These are phyloP conservation scores for Dipodascus albidus DNA, from an alignment of 805 yeast species.

Conservation along the genomic window DNA sequence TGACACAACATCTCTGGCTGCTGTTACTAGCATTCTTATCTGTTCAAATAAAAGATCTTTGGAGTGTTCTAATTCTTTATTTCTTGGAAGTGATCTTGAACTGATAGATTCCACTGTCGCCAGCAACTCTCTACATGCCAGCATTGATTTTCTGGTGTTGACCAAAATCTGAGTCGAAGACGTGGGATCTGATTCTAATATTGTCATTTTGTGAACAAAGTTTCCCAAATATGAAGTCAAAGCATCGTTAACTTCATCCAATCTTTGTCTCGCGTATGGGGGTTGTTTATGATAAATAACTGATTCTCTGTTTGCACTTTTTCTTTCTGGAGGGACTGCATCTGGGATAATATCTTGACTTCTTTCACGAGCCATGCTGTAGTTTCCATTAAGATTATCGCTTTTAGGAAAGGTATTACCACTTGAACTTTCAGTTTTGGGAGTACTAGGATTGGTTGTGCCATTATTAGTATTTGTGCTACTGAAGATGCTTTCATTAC, in stretches of 20 bases:
- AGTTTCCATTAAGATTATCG: neutral
- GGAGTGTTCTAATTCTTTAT: slow-evolving; percentile 21
- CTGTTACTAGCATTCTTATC: slow-evolving; percentile 24
- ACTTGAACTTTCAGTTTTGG: neutral
- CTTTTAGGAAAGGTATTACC: neutral
- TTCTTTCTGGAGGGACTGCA: neutral
- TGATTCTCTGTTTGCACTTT: slow-evolving; percentile 13
- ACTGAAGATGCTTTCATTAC: neutral
- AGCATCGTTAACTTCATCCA: slow-evolving; percentile 27
- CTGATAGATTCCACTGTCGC: slow-evolving; percentile 25
- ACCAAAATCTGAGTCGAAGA: slow-evolving; percentile 23
- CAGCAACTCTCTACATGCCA: slow-evolving; percentile 29
- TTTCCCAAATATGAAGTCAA: slow-evolving; percentile 24
- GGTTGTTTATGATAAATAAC: slow-evolving; percentile 16
- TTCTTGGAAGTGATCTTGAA: slow-evolving; percentile 17
- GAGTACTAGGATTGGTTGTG: neutral
- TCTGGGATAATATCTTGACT: neutral
- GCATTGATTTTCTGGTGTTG: slow-evolving; percentile 28
- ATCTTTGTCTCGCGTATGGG: slow-evolving; percentile 22
- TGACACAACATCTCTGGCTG: slow-evolving; percentile 28
- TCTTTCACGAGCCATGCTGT: neutral
- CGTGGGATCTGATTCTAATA: slow-evolving; percentile 20
- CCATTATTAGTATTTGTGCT: neutral
- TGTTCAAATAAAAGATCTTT: slow-evolving; percentile 25
- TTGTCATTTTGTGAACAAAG: slow-evolving; percentile 21